Evolutionary conservation across 768 basidiomycete species (phyloP), one percentile per base, ranked within the genome.

Genomic region (Infundibulicybe gibba): DNA sequence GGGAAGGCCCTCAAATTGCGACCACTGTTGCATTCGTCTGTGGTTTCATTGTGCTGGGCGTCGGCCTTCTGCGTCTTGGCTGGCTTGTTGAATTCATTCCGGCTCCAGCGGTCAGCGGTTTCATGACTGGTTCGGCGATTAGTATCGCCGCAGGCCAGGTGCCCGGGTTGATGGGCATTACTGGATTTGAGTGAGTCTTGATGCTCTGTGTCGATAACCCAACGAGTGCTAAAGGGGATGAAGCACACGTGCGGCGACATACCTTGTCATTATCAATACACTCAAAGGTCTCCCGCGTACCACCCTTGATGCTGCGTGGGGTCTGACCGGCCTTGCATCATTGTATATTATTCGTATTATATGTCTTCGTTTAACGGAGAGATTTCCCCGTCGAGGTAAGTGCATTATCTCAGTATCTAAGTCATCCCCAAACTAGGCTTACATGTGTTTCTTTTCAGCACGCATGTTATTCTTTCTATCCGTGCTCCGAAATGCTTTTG

Each of bases 91-190:
- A 98, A 61, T 93, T 98, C 63, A 97, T 94, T 51, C 88, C 90
- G 15, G 76, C 80, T 6, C 87, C 88, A 2, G 90, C 89, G 2
- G 85, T 92, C 49, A 87, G 84, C 55, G 87, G 87, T 15, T 90
- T 95, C 70, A 97, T 99, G 94, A 98, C 95, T 0, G 95, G 95
- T 15, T 94, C 90, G n/a, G 95, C 95, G 32, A 82, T 97, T 68
- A 94, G 74, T 62, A 98, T 98, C 56, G 85, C 83, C 13, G 75
- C 83, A 14, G 83, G 91, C 31, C 95, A 99, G 67, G 76, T 97
- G 3, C 93, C 95, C 2, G 87, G 85, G 0, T 64, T 99, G 39
- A 81, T 99, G 74, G 97, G 94, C 17, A 87, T 91, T 46, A 74
- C 81, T 45, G 85, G 84, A 20, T 90, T 97, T 62, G 76, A 89